Percentiles rank a stretch among this genome's conserved stretches.
These are phyloP conservation scores for Hypoxylon intermedium DNA, from an alignment of 495 filamentous ascomycete genomes.

Conservation along the genomic window DNA sequence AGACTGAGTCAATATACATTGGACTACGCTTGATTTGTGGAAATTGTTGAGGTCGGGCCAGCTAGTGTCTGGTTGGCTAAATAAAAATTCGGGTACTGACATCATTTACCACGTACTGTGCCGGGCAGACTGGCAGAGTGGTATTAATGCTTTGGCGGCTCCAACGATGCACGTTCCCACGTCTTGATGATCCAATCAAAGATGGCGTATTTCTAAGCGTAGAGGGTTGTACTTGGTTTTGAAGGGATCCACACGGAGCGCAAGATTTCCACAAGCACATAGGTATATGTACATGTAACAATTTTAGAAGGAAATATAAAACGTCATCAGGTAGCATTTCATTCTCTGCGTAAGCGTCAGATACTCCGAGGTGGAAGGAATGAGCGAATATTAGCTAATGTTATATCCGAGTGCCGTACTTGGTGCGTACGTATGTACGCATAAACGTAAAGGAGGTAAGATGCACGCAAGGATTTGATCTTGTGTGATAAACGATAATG, in stretches of 20 bases:
- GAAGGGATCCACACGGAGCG: too few species aligned
- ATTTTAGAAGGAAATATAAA: too few species aligned
- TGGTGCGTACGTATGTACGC: too few species aligned
- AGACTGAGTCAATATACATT: constrained; percentile 1
- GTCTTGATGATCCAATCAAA: constrained; percentile 24
- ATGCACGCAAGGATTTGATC: too few species aligned
- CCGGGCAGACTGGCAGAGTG: constrained; percentile 8
- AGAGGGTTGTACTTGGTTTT: neutral
- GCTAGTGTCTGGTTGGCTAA: neutral
- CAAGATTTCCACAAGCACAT: too few species aligned
- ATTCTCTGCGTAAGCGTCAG: too few species aligned
- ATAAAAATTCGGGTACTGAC: constrained; percentile 23
- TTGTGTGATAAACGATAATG: constrained; percentile 17
- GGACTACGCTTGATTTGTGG: neutral
- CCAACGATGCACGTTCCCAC: constrained; percentile 19
- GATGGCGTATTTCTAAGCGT: constrained; percentile 24
- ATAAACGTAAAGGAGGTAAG: too few species aligned
- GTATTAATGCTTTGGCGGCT: constrained; percentile 17
- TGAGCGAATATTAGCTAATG: neutral
- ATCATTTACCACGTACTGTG: constrained; percentile 25
- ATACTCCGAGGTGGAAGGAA: neutral
- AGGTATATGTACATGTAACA: too few species aligned
- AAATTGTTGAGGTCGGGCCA: neutral
- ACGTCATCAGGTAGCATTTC: too few species aligned
- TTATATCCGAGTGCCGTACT: neutral